These are phyloP conservation scores for Purshia tridentata DNA, from an alignment of 306 rosid genomes.

Conservation along the genomic window DNA sequence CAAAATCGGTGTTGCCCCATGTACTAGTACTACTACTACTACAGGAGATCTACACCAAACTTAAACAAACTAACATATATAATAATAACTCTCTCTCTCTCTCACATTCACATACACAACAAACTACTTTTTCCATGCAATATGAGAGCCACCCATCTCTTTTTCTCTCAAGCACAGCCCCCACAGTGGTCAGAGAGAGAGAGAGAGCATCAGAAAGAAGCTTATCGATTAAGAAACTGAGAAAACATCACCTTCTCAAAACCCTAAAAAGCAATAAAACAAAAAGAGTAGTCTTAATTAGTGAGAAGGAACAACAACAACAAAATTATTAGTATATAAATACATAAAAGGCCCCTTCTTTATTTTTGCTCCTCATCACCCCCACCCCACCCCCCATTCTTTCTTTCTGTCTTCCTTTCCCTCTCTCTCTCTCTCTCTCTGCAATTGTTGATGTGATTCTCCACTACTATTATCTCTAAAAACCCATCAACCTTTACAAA, in stretches of 20 bases:
- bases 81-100: not conserved
- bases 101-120: not conserved
- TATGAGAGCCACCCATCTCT: constrained; percentile 46
- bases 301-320: not conserved
- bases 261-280: constrained; percentile 84
- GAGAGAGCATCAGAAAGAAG: constrained; percentile 45
- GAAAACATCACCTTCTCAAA: constrained; percentile 50
- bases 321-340: constrained; percentile 53
- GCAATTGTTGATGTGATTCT: constrained; percentile 50
- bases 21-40: no score
- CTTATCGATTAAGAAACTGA: constrained; percentile 75
- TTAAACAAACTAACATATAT: not conserved
- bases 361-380: constrained; percentile 49
- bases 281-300: constrained; percentile 43
- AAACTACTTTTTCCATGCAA: constrained; percentile 54
- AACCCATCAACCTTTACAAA: constrained; percentile 61
- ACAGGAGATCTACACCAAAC: constrained; percentile 30
- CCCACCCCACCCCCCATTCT: constrained; percentile 7
- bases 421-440: constrained; percentile 31
- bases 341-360: constrained; percentile 60
- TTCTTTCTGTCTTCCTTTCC: constrained; percentile 25
- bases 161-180: constrained; percentile 34
- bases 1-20: constrained; percentile 37
- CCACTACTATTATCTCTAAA: constrained; percentile 45
- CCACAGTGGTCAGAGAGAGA: not conserved